These are phyloP conservation scores for Lactarius trivialis DNA, from an alignment of 768 basidiomycete species.

Conservation along the genomic window DNA sequence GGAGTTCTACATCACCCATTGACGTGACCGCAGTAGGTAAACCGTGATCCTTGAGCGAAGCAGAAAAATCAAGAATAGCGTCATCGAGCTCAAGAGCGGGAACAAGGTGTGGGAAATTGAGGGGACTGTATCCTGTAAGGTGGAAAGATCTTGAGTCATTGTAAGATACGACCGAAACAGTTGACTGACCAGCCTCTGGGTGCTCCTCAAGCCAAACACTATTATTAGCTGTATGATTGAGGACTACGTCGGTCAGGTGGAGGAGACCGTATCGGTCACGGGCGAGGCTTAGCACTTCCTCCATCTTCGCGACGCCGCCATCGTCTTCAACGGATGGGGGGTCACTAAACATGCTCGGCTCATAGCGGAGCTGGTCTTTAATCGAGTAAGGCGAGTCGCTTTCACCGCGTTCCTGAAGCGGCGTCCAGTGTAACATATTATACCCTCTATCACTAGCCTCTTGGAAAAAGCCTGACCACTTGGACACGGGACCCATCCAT, in stretches of 20 bases:
- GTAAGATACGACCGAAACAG: not conserved
- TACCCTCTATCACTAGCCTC: constrained; percentile 89
- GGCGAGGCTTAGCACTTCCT: constrained; percentile 60
- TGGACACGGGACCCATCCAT: constrained; percentile 86
- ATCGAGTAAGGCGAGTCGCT: constrained; percentile 94
- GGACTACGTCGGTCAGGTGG: constrained; percentile 89
- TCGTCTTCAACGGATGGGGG: constrained; percentile 34
- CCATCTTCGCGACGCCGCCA: constrained; percentile 50
- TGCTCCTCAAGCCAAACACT: constrained; percentile 88
- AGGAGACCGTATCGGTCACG: constrained; percentile 84
- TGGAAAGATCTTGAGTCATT: not conserved
- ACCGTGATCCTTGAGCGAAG: constrained; percentile 51
- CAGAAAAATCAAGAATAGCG: constrained; percentile 77
- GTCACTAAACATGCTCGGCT: constrained; percentile 59
- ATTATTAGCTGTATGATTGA: constrained; percentile 96
- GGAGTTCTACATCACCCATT: constrained; percentile 56
- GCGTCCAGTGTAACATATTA: constrained; percentile 97
- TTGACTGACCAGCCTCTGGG: constrained; percentile 80
- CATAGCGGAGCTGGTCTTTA: constrained; percentile 78
- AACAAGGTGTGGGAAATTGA: constrained; percentile 84
- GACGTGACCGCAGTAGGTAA: constrained; percentile 68
- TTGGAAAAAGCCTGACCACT: constrained; percentile 75
- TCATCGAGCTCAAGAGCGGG: constrained; percentile 91
- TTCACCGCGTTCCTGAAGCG: constrained; percentile 84
- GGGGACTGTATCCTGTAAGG: constrained; percentile 72